A percentile compares a stretch with the other conserved stretches of the same genome.
Conservation (phyloP, 148 eudicot genomes). For the Vaccinium corymbosum region DNA sequence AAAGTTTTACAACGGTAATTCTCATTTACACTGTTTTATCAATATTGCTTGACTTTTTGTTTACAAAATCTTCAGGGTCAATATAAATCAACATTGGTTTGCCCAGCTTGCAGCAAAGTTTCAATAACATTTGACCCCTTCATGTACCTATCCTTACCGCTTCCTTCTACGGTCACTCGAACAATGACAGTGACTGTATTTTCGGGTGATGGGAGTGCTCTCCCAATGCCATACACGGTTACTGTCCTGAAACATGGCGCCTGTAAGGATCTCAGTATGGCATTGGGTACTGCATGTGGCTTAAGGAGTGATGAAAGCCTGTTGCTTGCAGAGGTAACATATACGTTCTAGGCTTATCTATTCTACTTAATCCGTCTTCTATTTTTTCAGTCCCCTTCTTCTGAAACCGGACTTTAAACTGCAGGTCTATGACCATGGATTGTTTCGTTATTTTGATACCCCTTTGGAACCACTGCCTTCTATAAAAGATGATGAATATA, state of each 20-base stretch:
- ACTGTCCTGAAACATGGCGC: slow-evolving; percentile 68
- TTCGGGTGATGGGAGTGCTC: slow-evolving; percentile 76
- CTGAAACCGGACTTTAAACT: slow-evolving; percentile 19
- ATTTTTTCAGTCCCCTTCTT: not conserved
- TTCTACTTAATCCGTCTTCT: slow-evolving; percentile 7
- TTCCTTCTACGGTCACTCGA: slow-evolving; percentile 78
- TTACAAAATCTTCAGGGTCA: slow-evolving; percentile 67
- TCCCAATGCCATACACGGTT: slow-evolving; percentile 89
- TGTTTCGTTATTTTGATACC: slow-evolving; percentile 59
- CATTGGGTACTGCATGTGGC: slow-evolving; percentile 66
- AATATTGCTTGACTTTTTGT: not conserved
- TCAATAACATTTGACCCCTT: slow-evolving; percentile 96
- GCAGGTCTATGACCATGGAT: slow-evolving; percentile 74
- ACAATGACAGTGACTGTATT: slow-evolving; percentile 79
- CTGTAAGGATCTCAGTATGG: slow-evolving; percentile 78
- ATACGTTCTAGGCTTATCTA: not conserved
- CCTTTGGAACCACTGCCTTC: slow-evolving; percentile 59
- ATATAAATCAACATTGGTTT: slow-evolving; percentile 93
- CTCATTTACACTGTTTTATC: not conserved
- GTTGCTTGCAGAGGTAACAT: slow-evolving; percentile 90
- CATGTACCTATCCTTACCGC: slow-evolving; percentile 95
- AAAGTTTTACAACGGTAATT: not conserved
- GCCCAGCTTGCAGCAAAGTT: slow-evolving; percentile 80
- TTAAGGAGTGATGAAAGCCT: slow-evolving; percentile 71
- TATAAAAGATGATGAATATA: slow-evolving; percentile 81